Conservation (phyloP, 805 yeast genomes). For the Lipomyces lipofer region DNA sequence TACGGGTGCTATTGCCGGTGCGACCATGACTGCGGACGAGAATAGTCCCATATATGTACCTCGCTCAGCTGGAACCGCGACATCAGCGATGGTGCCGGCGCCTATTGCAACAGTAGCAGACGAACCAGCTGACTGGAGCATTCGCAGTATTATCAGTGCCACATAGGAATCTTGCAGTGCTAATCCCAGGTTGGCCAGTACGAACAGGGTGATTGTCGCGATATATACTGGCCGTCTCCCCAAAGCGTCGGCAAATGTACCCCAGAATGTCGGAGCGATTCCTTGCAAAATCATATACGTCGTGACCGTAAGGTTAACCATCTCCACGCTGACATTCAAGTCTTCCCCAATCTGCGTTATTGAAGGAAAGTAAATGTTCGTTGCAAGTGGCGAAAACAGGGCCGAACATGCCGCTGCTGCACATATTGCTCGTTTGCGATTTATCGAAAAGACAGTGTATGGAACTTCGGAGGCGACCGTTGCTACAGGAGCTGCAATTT, state of each 20-base stretch:
- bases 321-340: constrained; percentile 57
- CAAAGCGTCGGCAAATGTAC: constrained; percentile 64
- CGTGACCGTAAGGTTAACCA: constrained; percentile 70
- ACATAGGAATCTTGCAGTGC: constrained; percentile 64
- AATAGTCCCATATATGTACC: constrained; percentile 79
- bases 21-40: constrained; percentile 74
- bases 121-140: constrained; percentile 75
- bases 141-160: constrained; percentile 66
- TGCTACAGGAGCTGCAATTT: neutral
- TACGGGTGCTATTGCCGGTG: constrained; percentile 72
- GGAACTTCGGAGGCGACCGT: constrained; percentile 17
- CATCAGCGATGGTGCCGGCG: constrained; percentile 82
- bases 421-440: constrained; percentile 10
- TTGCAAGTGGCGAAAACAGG: constrained; percentile 67
- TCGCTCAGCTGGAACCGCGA: constrained; percentile 64
- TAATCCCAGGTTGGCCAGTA: constrained; percentile 68
- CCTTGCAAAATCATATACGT: constrained; percentile 79
- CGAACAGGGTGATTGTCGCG: constrained; percentile 54
- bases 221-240: constrained; percentile 74
- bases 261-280: constrained; percentile 66
- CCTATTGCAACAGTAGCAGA: constrained; percentile 87
- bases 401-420: constrained; percentile 49
- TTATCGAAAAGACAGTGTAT: constrained; percentile 16
- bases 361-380: constrained; percentile 81
- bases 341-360: constrained; percentile 55